Percentiles rank a stretch among this genome's conserved stretches.
Conservation (phyloP, 768 basidiomycete species). For the Auricularia cornea region DNA sequence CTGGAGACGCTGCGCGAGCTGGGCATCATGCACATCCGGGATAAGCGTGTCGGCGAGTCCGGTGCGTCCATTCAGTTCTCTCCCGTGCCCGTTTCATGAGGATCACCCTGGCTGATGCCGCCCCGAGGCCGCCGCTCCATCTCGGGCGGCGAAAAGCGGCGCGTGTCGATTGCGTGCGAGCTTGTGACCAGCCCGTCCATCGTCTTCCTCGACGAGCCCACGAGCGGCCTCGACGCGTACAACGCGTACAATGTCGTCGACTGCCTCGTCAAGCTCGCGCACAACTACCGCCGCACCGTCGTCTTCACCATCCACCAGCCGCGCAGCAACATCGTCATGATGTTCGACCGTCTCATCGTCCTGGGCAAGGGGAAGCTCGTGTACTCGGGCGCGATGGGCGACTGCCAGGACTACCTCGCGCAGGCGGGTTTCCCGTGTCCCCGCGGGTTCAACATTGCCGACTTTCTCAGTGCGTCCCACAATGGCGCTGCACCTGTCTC, state of each 20-base stretch:
- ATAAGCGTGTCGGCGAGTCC: conserved; percentile 80
- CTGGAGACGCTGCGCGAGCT: conserved; percentile 95
- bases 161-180: conserved; percentile 97
- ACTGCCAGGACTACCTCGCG: conserved; percentile 75
- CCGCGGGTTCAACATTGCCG: conserved; percentile 92
- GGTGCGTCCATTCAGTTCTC: conserved; percentile 36
- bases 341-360: conserved; percentile 88
- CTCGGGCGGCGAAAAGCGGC: conserved; percentile 94
- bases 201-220: conserved; percentile 94
- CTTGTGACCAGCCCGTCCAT: conserved; percentile 96
- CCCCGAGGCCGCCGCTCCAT: conserved; percentile 72
- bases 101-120: conserved; percentile 1
- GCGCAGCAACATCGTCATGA: conserved; percentile 89
- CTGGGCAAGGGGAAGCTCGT: conserved; percentile 77
- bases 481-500: conserved; percentile 2
- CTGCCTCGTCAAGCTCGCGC: conserved; percentile 73
- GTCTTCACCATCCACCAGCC: conserved; percentile 99
- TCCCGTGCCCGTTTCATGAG: conserved; percentile 17
- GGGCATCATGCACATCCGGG: conserved; percentile 86
- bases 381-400: conserved; percentile 70
- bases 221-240: conserved; percentile 90
- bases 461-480: conserved; percentile 81
- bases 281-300: conserved; percentile 86
- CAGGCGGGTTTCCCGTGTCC: conserved; percentile 79
- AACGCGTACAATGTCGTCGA: conserved; percentile 95